These are phyloP conservation scores for Tephrocybe sp. DNA, from an alignment of 768 basidiomycete species.

Conservation along the genomic window DNA sequence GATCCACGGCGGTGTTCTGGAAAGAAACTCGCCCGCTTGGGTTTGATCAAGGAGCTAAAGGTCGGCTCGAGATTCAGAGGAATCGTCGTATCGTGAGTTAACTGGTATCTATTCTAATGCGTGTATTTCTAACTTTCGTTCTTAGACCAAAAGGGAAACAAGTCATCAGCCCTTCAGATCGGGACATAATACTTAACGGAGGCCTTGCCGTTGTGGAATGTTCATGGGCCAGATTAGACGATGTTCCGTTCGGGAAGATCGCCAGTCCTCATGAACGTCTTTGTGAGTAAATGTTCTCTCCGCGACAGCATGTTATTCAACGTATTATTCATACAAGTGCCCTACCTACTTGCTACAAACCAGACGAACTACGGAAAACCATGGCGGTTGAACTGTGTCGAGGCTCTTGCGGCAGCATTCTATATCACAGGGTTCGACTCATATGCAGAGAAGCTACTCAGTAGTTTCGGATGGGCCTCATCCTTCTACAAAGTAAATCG, in stretches of 20 bases:
- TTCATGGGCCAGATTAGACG: slow-evolving; percentile 94
- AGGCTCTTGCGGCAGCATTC: slow-evolving; percentile 92
- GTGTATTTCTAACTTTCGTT: background rate
- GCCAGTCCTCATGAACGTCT: slow-evolving; percentile 90
- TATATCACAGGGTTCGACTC: slow-evolving; percentile 87
- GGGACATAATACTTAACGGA: slow-evolving; percentile 66
- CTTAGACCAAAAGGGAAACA: slow-evolving; percentile 79
- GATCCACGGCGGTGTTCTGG: slow-evolving; percentile 83
- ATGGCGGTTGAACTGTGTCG: slow-evolving; percentile 93
- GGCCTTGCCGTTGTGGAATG: slow-evolving; percentile 99
- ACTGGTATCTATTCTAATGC: slow-evolving; percentile 1
- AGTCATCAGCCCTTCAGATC: slow-evolving; percentile 80
- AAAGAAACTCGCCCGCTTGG: slow-evolving; percentile 86
- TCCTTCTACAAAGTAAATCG: slow-evolving; percentile 86
- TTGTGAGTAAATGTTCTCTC: slow-evolving; percentile 46
- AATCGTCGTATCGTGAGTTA: slow-evolving; percentile 87
- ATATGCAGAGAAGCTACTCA: slow-evolving; percentile 77
- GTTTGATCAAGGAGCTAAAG: slow-evolving; percentile 79
- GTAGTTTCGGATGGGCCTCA: slow-evolving; percentile 88
- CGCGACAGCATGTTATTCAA: background rate
- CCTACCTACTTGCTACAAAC: slow-evolving; percentile 93
- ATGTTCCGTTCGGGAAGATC: slow-evolving; percentile 94
- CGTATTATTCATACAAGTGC: slow-evolving; percentile 53
- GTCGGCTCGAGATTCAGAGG: slow-evolving; percentile 89
- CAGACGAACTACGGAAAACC: slow-evolving; percentile 98